Evolutionary conservation across 1,139 yeast genomes (phyloP).

Genomic region (Debaryomyces subglobosus): DNA sequence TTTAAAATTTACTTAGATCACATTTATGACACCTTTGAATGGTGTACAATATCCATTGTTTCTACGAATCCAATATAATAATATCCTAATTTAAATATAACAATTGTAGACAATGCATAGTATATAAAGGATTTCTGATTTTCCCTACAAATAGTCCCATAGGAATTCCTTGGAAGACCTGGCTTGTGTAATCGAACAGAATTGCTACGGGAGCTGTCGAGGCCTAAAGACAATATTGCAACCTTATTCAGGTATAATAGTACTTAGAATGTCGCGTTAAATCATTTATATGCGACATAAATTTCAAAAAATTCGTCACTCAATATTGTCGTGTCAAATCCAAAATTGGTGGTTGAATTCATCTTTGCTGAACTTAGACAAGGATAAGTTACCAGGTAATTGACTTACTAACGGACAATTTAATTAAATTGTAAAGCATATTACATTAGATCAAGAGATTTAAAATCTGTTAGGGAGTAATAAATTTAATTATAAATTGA

Average conservation of each 20-base stretch:
- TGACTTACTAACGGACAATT: not conserved
- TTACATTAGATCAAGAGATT: not conserved
- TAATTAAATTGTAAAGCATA: slow-evolving; percentile 1
- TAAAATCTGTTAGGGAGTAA: not conserved
- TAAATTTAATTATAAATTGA: not conserved
- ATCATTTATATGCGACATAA: not conserved
- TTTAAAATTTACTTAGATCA: not conserved
- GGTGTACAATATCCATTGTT: not conserved
- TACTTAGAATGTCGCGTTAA: not conserved
- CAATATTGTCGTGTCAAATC: slow-evolving; percentile 2
- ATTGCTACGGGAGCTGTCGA: too few relatives aligned
- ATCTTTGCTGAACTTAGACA: slow-evolving; percentile 8
- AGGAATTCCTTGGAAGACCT: too few relatives aligned
- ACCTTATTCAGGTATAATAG: not conserved
- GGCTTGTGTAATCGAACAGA: too few relatives aligned
- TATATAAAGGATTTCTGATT: too few relatives aligned
- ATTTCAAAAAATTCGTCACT: not conserved
- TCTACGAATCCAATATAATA: not conserved
- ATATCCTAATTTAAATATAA: not conserved
- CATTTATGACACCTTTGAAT: not conserved
- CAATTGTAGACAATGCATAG: not conserved
- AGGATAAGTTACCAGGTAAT: not conserved
- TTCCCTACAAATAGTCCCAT: too few relatives aligned
- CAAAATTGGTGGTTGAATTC: slow-evolving; percentile 5
- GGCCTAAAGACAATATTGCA: not conserved